Evolutionary conservation across 805 yeast genomes (phyloP), one percentile per base, ranked within the genome.

Genomic region (Wickerhamomyces strasburgensis): DNA sequence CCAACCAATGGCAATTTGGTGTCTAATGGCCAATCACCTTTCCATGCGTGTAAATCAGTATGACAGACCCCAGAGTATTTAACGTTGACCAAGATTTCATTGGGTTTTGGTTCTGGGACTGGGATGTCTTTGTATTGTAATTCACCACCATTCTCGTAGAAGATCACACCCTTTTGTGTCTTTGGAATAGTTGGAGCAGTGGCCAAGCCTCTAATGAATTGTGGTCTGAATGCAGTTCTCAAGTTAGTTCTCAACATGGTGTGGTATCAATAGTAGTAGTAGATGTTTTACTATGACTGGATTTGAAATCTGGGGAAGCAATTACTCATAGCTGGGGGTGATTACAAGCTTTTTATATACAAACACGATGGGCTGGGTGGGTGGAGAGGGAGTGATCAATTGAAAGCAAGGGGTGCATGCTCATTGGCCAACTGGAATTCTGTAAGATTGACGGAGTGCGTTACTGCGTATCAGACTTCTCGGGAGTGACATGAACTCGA

Each of bases 31-130:
- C 56, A 51, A 38, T 51, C 56, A 51, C 56, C 56, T 43, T 49
- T 48, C 56, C 56, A 51, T 78, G 84, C 84, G 64, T 79, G 85
- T 58, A 79, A 72, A 57, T 79, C 85, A 19, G 84, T 78, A 68
- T 79, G 85, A 58, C 85, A 79, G 40, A 79, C 84, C 62, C 85
- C 85, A 10, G 85, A 78, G 65, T 76, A 79, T 63, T 77, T 78
- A 57, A 79, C 80, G 55, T 79, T 73, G 52, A 79, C 68, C 58
- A 79, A 68, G 41, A 79, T 62, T 61, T 79, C 84, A 54, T 70
- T 76, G 44, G 84, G 64, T 58, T 73, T 74, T 57, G 84, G 84
- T 32, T 45, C 60, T 57, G 85, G 81, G 25, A 73, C 78, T 26
- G 76, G 70, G 39, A 72, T 67, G 53, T 75, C 79, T 47, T 64